These are phyloP conservation scores for Aspergillus costaricaensis DNA, from an alignment of 2,329 filamentous ascomycete genomes.

Conservation along the genomic window DNA sequence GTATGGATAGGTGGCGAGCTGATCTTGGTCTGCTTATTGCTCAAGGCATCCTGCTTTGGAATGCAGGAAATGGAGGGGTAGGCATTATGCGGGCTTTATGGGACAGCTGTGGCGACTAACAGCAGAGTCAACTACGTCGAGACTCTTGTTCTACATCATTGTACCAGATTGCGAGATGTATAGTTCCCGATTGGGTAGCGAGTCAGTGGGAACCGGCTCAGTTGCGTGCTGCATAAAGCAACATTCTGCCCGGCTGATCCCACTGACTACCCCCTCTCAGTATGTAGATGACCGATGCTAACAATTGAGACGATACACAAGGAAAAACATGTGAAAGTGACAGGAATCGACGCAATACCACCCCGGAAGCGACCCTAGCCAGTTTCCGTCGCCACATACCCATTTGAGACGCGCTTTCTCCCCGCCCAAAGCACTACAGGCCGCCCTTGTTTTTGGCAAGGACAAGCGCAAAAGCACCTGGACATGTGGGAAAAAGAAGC, in stretches of 20 bases:
- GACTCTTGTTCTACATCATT: background rate
- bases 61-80: background rate
- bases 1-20: too few relatives aligned
- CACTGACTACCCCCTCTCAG: background rate
- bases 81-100: background rate
- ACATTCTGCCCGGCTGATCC: background rate
- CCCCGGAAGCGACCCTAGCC: constrained; percentile 52
- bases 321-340: constrained; percentile 20
- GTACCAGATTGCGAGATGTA: background rate
- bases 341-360: constrained; percentile 45
- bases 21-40: too few relatives aligned
- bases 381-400: constrained; percentile 45
- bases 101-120: background rate
- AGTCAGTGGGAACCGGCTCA: background rate
- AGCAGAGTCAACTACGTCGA: background rate
- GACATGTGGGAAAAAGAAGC: constrained; percentile 17
- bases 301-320: constrained; percentile 13
- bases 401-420: constrained; percentile 17
- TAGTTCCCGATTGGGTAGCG: background rate
- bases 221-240: background rate
- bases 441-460: constrained; percentile 14
- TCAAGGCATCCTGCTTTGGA: background rate
- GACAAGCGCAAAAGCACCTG: constrained; percentile 16
- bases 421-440: constrained; percentile 13
- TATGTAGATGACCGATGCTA: constrained; percentile 1